phyloP scores from a whole-genome alignment of 768 basidiomycete species.

The Lactifluus subvellereus region DNA sequence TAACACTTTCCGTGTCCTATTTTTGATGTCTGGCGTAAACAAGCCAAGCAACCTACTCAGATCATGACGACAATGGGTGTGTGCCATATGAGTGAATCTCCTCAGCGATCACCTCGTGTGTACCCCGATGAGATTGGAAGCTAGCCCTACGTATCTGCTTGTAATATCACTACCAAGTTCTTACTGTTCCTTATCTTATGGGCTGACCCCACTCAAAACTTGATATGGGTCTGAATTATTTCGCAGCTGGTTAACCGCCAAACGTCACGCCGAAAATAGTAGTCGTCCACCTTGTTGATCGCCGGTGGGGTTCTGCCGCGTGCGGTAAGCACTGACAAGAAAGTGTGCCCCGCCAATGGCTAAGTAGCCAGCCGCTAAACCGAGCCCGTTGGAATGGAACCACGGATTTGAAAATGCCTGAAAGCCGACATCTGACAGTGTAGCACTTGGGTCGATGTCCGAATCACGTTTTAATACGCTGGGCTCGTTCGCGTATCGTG shows the following conservation, averaged over 20 bases:
- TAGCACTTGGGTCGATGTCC: background rate
- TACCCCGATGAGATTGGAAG: background rate
- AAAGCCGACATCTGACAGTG: background rate
- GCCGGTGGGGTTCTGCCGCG: background rate
- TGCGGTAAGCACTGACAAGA: background rate
- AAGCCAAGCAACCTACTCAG: background rate
- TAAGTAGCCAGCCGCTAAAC: background rate
- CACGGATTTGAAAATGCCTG: background rate
- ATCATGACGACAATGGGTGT: background rate
- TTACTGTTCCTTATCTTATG: no score
- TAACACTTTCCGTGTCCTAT: background rate
- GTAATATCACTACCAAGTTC: no score
- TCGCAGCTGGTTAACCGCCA: background rate
- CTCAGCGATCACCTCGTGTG: background rate
- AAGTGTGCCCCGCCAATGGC: background rate
- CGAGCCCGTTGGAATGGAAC: background rate
- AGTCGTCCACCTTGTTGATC: background rate
- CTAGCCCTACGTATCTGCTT: background rate
- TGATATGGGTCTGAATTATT: background rate
- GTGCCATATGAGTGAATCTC: background rate
- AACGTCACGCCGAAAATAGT: no score
- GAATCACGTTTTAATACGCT: background rate
- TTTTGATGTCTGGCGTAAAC: background rate
- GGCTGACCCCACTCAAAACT: no score
- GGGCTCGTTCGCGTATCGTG: background rate